Base-by-base conservation (phyloP, 2,329 filamentous ascomycete species). In the Aspergillus texensis region DNA sequence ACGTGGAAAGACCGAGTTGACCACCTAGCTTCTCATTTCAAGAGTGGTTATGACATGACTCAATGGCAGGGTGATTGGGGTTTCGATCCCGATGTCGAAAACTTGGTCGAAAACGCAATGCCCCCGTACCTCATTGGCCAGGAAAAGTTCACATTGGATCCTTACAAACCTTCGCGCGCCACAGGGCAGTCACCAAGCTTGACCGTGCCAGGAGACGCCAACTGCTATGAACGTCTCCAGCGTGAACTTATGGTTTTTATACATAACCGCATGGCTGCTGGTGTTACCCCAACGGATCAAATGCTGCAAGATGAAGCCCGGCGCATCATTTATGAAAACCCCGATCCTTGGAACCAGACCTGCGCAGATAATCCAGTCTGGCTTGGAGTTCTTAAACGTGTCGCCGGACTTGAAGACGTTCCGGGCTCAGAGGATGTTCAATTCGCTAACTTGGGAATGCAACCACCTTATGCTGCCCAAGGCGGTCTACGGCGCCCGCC, bases 281-380 rank as follows among this genome's bases (percentile, higher is more conserved):
- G 79, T 2, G 62, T 71, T 32, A 64, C 78, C 5, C 79, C 79
- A 8, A 79, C 74, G 32, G 77, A 79, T 60, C 67, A 71, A 46
- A 74, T 75, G 72, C 65, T 79, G 46, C 77, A 79, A 65, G 70
- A 76, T 26, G 70, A 78, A 62, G 76, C 67, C 53, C 77, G 77
- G 45, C 67, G 64, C 58, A 68, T 77, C 9, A 74, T 79, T 53
- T 79, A 78, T 59, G 74, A 70, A 14, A 69, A 57, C 19, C 70
- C 75, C 61, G 76, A 78, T 39, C 70, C 70, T n/a, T 79, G 76
- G 75, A 78, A 79, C 57, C 76, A 81, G 69, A 82, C 81, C 4
- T 79, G 79, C 61, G 81, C 81, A 9, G 81, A 82, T 65, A 82
- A 82, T 57, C 71, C 77, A n/a, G 70, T 77, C 11, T 83, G 81